A percentile compares a stretch with the other conserved stretches of the same genome.
Conservation (phyloP, 148 eudicot genomes). For the Rheum nobile region DNA sequence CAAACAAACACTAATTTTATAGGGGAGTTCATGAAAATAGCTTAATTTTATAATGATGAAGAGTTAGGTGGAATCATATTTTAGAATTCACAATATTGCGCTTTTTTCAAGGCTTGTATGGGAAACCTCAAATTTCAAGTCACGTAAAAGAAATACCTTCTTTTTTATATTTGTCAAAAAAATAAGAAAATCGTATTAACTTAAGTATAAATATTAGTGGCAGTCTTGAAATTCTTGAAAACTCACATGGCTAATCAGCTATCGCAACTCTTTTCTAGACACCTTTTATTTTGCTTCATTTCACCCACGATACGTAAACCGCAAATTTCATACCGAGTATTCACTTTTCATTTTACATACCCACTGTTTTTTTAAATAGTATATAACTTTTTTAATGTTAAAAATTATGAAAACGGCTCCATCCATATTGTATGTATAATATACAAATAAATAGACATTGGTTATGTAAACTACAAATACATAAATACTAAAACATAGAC, state of each 20-base stretch:
- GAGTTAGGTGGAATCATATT: not conserved
- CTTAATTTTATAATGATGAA: not conserved
- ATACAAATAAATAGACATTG: too few relatives aligned
- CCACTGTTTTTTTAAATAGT: too few relatives aligned
- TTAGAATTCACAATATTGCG: not conserved
- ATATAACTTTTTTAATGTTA: too few relatives aligned
- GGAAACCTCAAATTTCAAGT: not conserved
- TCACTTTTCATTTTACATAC: too few relatives aligned
- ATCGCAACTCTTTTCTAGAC: not conserved
- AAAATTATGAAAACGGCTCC: too few relatives aligned
- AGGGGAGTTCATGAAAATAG: not conserved
- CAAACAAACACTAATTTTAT: too few relatives aligned
- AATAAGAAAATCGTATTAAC: not conserved
- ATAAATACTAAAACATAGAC: too few relatives aligned
- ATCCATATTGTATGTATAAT: too few relatives aligned
- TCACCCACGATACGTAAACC: not conserved
- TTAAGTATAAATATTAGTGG: not conserved
- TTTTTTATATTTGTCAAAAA: not conserved
- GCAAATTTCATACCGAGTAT: not conserved
- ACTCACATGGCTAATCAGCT: not conserved
- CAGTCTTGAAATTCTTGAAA: not conserved
- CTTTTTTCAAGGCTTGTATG: not conserved
- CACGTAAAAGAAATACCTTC: not conserved
- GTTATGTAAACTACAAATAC: too few relatives aligned
- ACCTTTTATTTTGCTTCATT: not conserved